Percentiles rank a stretch among this genome's conserved stretches.
phyloP scores from a whole-genome alignment of 352 stramenopile species.

The Globisporangium yorkense region DNA sequence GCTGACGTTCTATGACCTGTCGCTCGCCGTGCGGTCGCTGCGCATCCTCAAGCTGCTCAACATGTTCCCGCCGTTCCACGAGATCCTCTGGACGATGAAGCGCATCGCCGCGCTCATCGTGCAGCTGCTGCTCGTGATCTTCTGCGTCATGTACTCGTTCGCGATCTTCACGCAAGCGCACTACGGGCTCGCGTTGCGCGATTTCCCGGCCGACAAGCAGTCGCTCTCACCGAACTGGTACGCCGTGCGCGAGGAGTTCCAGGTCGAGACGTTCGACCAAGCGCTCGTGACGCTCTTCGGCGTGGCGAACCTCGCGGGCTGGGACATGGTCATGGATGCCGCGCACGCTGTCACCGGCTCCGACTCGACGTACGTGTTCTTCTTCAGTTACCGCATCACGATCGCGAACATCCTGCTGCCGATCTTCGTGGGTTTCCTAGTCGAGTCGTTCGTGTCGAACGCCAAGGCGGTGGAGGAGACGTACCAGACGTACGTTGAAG shows the following conservation, averaged over 20 bases:
- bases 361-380: slow-evolving; percentile 67
- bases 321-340: slow-evolving; percentile 79
- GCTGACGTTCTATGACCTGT: slow-evolving; percentile 72
- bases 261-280: slow-evolving; percentile 70
- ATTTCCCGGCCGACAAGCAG: slow-evolving; percentile 46
- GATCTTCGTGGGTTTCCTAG: slow-evolving; percentile 84
- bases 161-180: slow-evolving; percentile 77
- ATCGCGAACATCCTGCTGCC: slow-evolving; percentile 80
- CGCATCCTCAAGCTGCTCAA: slow-evolving; percentile 81
- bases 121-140: slow-evolving; percentile 76
- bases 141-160: slow-evolving; percentile 82
- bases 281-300: slow-evolving; percentile 77
- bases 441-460: slow-evolving; percentile 80
- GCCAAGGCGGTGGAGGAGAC: slow-evolving; percentile 63
- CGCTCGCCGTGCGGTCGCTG: slow-evolving; percentile 65
- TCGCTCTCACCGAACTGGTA: slow-evolving; percentile 59
- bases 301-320: slow-evolving; percentile 66
- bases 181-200: slow-evolving; percentile 52
- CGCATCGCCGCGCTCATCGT: slow-evolving; percentile 73
- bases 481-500: slow-evolving; percentile 57
- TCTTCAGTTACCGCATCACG: slow-evolving; percentile 78
- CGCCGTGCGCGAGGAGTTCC: slow-evolving; percentile 62
- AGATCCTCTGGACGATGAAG: slow-evolving; percentile 84
- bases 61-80: slow-evolving; percentile 75
- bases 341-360: slow-evolving; percentile 58